A percentile compares a stretch with the other conserved stretches of the same genome.
phyloP scores from a whole-genome alignment of 495 filamentous ascomycete genomes.

The Trichocladium antarcticum region DNA sequence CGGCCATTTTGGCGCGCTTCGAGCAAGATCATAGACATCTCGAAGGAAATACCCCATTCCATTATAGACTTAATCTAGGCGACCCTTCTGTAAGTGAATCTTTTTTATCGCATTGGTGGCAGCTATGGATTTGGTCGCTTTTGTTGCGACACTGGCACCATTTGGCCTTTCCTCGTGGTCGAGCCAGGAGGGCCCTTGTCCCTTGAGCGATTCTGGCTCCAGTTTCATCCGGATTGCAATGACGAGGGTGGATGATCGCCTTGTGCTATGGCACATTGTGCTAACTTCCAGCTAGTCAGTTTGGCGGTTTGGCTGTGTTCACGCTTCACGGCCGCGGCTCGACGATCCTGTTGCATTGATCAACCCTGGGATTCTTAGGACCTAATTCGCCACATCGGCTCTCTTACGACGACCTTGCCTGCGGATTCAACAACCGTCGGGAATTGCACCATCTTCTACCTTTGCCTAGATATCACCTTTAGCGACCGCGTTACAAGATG shows the following conservation, averaged over 20 bases:
- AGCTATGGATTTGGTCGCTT: background rate
- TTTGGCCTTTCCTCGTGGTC: no score
- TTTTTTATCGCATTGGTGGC: background rate
- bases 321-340: background rate
- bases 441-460: background rate
- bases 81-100: conserved; percentile 20
- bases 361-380: background rate
- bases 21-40: conserved; percentile 23
- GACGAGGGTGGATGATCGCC: background rate
- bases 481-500: conserved; percentile 17
- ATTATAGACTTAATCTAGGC: conserved; percentile 29
- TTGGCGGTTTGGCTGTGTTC: background rate
- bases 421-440: background rate
- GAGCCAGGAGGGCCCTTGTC: background rate
- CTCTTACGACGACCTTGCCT: background rate
- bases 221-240: background rate
- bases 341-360: background rate
- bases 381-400: background rate
- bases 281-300: background rate
- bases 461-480: background rate
- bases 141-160: background rate
- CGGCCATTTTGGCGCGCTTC: conserved; percentile 14
- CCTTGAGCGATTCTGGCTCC: background rate
- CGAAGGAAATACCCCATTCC: conserved; percentile 28
- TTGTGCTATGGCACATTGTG: background rate